phyloP scores from a whole-genome alignment of 1,139 yeast species.

The Scheffersomyces quercinus region DNA sequence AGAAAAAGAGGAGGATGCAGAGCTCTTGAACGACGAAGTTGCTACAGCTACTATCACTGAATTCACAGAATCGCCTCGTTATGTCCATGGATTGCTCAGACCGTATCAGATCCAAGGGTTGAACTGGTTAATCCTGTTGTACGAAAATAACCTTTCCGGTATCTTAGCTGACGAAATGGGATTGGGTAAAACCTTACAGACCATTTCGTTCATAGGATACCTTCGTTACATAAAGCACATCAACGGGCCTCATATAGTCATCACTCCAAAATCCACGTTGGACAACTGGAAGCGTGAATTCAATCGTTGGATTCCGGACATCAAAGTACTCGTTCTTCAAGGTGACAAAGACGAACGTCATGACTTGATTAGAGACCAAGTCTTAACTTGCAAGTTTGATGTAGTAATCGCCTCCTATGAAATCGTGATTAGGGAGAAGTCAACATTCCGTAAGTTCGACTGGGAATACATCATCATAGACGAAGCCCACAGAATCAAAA shows the following conservation, averaged over 20 bases:
- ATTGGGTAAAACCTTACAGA: conserved; percentile 91
- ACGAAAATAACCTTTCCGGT: conserved; percentile 84
- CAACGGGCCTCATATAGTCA: conserved; percentile 71
- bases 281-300: conserved; percentile 83
- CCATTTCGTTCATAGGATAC: conserved; percentile 80
- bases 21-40: conserved; percentile 57
- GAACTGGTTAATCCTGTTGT: conserved; percentile 84
- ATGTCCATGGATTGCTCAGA: conserved; percentile 62
- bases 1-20: conserved; percentile 73
- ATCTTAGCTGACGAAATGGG: conserved; percentile 99
- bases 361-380: conserved; percentile 47
- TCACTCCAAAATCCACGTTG: conserved; percentile 77
- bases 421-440: conserved; percentile 72
- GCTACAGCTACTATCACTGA: conserved; percentile 47
- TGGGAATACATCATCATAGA: conserved; percentile 80
- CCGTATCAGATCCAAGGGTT: conserved; percentile 92
- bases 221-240: conserved; percentile 59
- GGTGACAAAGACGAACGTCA: conserved; percentile 72
- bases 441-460: conserved; percentile 59
- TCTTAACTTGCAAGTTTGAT: conserved; percentile 67
- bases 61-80: conserved; percentile 66
- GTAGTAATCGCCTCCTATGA: conserved; percentile 75
- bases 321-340: conserved; percentile 63
- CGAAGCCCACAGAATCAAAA: conserved; percentile 81
- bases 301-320: conserved; percentile 77